These are phyloP conservation scores for Cystobasidiaceae sp. DNA, from an alignment of 1,284 basidiomycete genomes.

Conservation along the genomic window DNA sequence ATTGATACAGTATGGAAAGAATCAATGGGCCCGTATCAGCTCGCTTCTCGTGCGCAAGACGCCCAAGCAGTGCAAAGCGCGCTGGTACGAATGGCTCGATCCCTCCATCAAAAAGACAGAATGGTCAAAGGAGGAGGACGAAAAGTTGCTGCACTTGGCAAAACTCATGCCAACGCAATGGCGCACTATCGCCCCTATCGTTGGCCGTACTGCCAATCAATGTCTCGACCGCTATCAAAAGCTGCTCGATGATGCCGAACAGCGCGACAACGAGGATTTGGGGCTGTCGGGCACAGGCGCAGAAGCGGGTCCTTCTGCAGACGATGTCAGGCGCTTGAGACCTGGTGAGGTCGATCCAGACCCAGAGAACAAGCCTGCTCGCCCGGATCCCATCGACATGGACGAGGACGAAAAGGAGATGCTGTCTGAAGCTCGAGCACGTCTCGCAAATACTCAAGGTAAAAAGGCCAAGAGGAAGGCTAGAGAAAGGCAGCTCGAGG, in stretches of 20 bases:
- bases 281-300: constrained; percentile 67
- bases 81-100: constrained; percentile 82
- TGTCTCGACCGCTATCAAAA: constrained; percentile 98
- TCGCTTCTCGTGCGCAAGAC: constrained; percentile 97
- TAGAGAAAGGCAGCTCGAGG: constrained; percentile 90
- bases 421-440: constrained; percentile 95
- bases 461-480: constrained; percentile 99
- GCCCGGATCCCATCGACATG: constrained; percentile 99
- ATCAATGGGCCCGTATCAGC: constrained; percentile 95
- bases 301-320: constrained; percentile 78
- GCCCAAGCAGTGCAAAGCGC: constrained; percentile 98
- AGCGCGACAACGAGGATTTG: constrained; percentile 76
- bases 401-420: constrained; percentile 99
- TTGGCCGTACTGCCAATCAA: constrained; percentile 97
- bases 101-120: constrained; percentile 99
- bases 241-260: constrained; percentile 92
- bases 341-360: constrained; percentile 99
- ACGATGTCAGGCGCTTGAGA: constrained; percentile 79
- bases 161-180: constrained; percentile 99
- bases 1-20: constrained; percentile 42
- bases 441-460: constrained; percentile 97
- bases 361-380: constrained; percentile 94
- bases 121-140: constrained; percentile 98
- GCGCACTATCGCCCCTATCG: constrained; percentile 98
- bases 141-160: constrained; percentile 94